A percentile compares a stretch with the other conserved stretches of the same genome.
Evolutionary conservation across 352 stramenopile genomes (phyloP).

Genomic region (Blastocystis sp.): DNA sequence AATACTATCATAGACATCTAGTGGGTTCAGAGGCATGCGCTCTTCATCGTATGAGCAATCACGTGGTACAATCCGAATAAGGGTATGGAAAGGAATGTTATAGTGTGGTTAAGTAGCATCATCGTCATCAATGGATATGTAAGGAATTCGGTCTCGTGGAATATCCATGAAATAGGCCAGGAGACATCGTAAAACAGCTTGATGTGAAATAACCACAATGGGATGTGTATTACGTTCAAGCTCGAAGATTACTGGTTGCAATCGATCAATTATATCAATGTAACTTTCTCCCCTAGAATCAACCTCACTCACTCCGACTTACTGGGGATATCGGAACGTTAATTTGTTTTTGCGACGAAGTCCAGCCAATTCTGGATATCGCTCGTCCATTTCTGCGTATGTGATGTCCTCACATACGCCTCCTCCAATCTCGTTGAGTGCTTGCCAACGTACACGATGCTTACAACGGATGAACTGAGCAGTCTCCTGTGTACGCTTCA

Average conservation of each 20-base stretch:
- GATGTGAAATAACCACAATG: conserved; percentile 78
- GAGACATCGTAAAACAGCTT: conserved; percentile 87
- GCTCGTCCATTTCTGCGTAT: conserved; percentile 88
- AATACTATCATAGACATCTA: conserved; percentile 59
- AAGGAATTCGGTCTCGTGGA: conserved; percentile 81
- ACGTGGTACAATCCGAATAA: conserved; percentile 44
- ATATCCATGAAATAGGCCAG: conserved; percentile 92
- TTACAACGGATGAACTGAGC: conserved; percentile 77
- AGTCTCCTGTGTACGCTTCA: conserved; percentile 88
- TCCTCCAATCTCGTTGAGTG: conserved; percentile 89
- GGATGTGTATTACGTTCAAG: conserved; percentile 87
- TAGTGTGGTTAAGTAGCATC: conserved; percentile 1
- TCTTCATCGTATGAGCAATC: conserved; percentile 59
- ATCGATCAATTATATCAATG: conserved; percentile 89
- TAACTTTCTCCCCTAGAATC: conserved; percentile 82
- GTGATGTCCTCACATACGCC: conserved; percentile 91
- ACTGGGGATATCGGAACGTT: conserved; percentile 53
- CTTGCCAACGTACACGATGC: conserved; percentile 64
- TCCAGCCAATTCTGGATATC: conserved; percentile 70
- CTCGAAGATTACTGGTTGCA: conserved; percentile 91
- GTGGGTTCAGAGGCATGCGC: conserved; percentile 29
- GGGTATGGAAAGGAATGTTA: conserved; percentile 49
- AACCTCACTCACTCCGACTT: not conserved
- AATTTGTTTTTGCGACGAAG: conserved; percentile 28
- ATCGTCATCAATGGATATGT: conserved; percentile 69